These are phyloP conservation scores for Peronosclerospora sorghi DNA, from an alignment of 352 stramenopile genomes.

Conservation along the genomic window DNA sequence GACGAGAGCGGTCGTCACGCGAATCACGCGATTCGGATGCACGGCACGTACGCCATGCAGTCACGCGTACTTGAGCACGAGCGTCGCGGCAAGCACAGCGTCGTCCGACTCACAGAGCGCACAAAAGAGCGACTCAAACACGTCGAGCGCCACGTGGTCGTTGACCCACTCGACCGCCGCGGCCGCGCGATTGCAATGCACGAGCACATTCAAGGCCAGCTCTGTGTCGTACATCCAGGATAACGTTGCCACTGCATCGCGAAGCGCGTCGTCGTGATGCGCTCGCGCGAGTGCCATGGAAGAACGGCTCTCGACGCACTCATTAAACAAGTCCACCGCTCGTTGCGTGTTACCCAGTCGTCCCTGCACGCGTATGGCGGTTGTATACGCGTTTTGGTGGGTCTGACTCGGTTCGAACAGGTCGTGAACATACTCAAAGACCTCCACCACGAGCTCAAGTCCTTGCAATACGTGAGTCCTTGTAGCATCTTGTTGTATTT, in stretches of 20 bases:
- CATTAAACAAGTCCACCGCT: slow-evolving; percentile 62
- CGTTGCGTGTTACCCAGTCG: slow-evolving; percentile 51
- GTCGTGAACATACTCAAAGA: slow-evolving; percentile 56
- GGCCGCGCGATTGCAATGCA: slow-evolving; percentile 23
- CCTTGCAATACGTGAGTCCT: slow-evolving; percentile 45
- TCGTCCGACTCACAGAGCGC: slow-evolving; percentile 27
- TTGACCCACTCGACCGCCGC: slow-evolving; percentile 46
- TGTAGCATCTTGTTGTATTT: slow-evolving; percentile 61
- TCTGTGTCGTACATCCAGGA: slow-evolving; percentile 31
- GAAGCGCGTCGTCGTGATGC: slow-evolving; percentile 33
- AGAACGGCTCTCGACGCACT: slow-evolving; percentile 40
- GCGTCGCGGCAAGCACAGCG: slow-evolving; percentile 25
- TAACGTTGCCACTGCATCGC: slow-evolving; percentile 29
- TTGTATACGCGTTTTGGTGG: slow-evolving; percentile 43
- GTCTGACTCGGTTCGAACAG: slow-evolving; percentile 35
- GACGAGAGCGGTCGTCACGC: slow-evolving; percentile 37
- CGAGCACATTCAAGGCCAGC: slow-evolving; percentile 26
- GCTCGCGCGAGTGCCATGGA: slow-evolving; percentile 54
- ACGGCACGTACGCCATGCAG: slow-evolving; percentile 25
- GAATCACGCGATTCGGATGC: slow-evolving; percentile 34
- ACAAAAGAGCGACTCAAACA: slow-evolving; percentile 29
- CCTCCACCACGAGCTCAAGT: slow-evolving; percentile 46
- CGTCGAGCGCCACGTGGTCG: slow-evolving; percentile 14
- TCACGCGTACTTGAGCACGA: slow-evolving; percentile 38
- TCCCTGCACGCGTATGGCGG: slow-evolving; percentile 59